Base-by-base conservation (phyloP, 257 asterid genomes). In the Paulownia fortunei region DNA sequence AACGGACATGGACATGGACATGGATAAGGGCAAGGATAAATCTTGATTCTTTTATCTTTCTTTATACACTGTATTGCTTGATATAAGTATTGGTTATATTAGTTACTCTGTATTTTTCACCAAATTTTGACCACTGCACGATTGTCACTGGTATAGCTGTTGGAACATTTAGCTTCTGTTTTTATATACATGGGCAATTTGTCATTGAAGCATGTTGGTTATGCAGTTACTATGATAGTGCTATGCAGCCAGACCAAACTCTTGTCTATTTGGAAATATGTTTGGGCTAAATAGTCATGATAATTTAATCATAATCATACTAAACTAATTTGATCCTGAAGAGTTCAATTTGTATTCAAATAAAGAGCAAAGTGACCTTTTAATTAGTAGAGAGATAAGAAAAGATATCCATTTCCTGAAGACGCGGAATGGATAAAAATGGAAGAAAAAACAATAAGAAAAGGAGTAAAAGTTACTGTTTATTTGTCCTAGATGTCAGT, bases 11-110 rank as follows among this genome's bases (percentile, higher is more conserved):
- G 16, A 30, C 24, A 44, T 13, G 58, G 34, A 60, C 66, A 26
- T 24, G 18, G 58, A 18, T n/a, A n/a, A n/a, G n/a, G n/a, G n/a
- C n/a, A n/a, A n/a, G n/a, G n/a, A n/a, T n/a, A 58, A 7, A n/a
- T 8, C 15, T 26, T 18, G 37, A 49, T 83, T 76, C 44, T 32
- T 23, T 55, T 79, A 47, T 54, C 60, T 79, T n/a, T 32, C 21
- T 47, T 26, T 32, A 1, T 59, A 15, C 54, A 41, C 26, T 52
- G 56, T 65, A 44, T 63, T 52, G 49, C 68, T 81, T 78, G 76
- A 52, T 59, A 24, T 54, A 3, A 5, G 56, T 56, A 30, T 37
- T 79, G n/a, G 19, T 49, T 36, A 37, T 70, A 16, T 24, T 46
- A 62, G 37, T 37, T 24, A 49, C 42, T 21, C 52, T 73, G 54